Conservation (phyloP, 2,329 filamentous ascomycete genomes). For the Geosmithia morbida region DNA sequence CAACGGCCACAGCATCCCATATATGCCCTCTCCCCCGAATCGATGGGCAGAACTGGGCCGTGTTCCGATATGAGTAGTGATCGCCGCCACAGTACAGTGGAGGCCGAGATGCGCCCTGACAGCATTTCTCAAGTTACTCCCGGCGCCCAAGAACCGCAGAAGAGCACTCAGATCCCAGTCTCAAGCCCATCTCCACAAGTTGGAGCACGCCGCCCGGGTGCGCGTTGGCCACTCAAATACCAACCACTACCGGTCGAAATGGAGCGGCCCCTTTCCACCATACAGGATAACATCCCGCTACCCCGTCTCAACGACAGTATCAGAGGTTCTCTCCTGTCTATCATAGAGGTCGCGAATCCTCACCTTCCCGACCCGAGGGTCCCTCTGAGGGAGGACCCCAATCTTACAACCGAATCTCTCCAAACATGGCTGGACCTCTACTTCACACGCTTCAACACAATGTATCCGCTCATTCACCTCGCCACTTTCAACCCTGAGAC, state of each 20-base stretch:
- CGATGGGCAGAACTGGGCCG: background rate
- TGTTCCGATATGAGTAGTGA: background rate
- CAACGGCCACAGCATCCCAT: background rate
- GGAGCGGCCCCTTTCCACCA: constrained; percentile 13
- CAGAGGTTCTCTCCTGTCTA: constrained; percentile 26
- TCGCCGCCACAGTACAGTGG: background rate
- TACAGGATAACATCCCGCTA: constrained; percentile 6
- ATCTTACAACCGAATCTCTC: constrained; percentile 33
- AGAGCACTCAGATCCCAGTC: background rate
- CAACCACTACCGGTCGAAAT: background rate
- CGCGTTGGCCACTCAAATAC: background rate
- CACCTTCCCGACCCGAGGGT: constrained; percentile 28
- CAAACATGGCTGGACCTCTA: constrained; percentile 44
- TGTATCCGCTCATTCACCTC: constrained; percentile 44
- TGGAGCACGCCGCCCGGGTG: background rate
- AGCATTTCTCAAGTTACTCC: background rate
- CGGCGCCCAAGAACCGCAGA: background rate
- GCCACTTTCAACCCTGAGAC: constrained; percentile 37
- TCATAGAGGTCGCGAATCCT: constrained; percentile 34
- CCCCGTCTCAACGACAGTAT: constrained; percentile 23
- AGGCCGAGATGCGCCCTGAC: background rate
- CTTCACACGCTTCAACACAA: constrained; percentile 44
- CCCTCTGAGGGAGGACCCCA: constrained; percentile 31
- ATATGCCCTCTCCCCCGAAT: background rate
- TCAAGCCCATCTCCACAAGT: background rate